Percentiles rank a stretch among this genome's conserved stretches.
Conservation (phyloP, 192 early-diverging fungal genomes). For the Coemansia sp. region DNA sequence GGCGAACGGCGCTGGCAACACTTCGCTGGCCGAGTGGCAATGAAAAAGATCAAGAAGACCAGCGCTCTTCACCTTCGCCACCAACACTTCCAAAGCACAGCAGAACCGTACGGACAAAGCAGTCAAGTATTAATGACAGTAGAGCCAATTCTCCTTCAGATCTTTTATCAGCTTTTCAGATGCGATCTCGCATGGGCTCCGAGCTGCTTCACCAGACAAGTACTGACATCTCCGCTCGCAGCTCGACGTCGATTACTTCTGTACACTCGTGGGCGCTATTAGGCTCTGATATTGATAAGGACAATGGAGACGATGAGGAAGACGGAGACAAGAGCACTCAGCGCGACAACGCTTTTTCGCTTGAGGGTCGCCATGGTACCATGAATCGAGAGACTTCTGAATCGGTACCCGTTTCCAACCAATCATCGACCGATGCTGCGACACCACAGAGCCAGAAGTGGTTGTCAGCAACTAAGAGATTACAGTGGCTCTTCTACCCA, state of each 20-base stretch:
- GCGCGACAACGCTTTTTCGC: slow-evolving; percentile 9
- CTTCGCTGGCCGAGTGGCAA: slow-evolving; percentile 30
- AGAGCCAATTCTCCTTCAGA: slow-evolving; percentile 24
- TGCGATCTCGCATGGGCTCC: slow-evolving; percentile 25
- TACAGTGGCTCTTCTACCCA: slow-evolving; percentile 25
- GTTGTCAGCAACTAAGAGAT: not conserved
- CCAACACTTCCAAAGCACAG: slow-evolving; percentile 11
- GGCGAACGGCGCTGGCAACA: slow-evolving; percentile 37
- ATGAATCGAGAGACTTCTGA: not conserved
- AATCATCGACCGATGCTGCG: not conserved
- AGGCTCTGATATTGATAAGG: slow-evolving; percentile 25
- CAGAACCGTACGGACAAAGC: slow-evolving; percentile 8
- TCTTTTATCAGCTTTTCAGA: slow-evolving; percentile 33
- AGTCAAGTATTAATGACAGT: not conserved
- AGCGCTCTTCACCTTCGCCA: slow-evolving; percentile 12
- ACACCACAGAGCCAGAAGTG: slow-evolving; percentile 12
- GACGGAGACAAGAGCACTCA: not conserved
- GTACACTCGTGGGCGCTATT: slow-evolving; percentile 41
- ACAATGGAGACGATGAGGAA: slow-evolving; percentile 18
- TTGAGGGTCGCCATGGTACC: not conserved
- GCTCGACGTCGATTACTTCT: slow-evolving; percentile 37
- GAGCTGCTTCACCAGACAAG: slow-evolving; percentile 27
- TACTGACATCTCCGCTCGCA: slow-evolving; percentile 32
- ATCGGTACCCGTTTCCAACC: not conserved
- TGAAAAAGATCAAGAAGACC: not conserved